Percentiles rank a stretch among this genome's conserved stretches.
Conservation (phyloP, 2,329 filamentous ascomycete genomes). For the Rutstroemia sp. region DNA sequence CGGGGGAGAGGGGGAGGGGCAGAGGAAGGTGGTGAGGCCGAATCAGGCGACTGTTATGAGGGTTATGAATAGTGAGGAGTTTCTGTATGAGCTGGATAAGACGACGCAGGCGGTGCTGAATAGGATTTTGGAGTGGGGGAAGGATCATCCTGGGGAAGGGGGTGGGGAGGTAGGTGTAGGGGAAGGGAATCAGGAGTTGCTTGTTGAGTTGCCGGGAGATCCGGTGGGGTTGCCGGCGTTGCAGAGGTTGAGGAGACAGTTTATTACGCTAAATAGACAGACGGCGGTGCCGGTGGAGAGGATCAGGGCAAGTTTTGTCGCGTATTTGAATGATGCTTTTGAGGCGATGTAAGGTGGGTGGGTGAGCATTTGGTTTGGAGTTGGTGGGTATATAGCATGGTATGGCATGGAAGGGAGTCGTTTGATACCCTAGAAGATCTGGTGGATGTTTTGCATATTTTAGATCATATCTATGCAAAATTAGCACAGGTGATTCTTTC, state of each 20-base stretch:
- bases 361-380: neutral
- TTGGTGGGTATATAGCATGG: neutral
- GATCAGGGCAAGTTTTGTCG: constrained; percentile 56
- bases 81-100: constrained; percentile 72
- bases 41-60: constrained; percentile 70
- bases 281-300: constrained; percentile 49
- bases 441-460: too few species aligned
- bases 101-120: constrained; percentile 72
- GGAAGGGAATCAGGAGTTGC: constrained; percentile 38
- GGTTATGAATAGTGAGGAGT: constrained; percentile 57
- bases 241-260: constrained; percentile 70
- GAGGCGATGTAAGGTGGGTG: constrained; percentile 28
- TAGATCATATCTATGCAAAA: too few species aligned
- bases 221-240: constrained; percentile 66
- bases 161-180: constrained; percentile 37
- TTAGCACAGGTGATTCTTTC: too few species aligned
- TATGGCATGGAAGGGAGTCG: too few species aligned
- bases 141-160: constrained; percentile 53
- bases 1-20: constrained; percentile 49
- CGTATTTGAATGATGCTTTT: constrained; percentile 59
- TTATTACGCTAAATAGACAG: constrained; percentile 67
- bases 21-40: constrained; percentile 57
- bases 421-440: too few species aligned
- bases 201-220: constrained; percentile 58
- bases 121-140: constrained; percentile 60